Evolutionary conservation across 2,329 filamentous ascomycete species (phyloP), one percentile per base, ranked within the genome.

Genomic region (Aspergillus nomiae): DNA sequence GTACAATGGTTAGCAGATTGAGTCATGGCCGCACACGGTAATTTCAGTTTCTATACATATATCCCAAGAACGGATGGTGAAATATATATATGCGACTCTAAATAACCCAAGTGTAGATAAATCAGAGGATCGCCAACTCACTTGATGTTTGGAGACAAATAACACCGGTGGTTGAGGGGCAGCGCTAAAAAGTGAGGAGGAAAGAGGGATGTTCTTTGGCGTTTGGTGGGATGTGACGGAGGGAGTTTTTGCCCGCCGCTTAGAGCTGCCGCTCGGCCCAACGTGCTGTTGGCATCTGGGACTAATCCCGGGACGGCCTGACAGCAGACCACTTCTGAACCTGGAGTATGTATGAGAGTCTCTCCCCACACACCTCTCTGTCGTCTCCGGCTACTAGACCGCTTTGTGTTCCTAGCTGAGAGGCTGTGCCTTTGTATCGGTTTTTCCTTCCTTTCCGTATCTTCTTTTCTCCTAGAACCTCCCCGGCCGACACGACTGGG

Each of bases 231-330:
- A 67, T 67, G 63, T 59, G 48, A 55, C 38, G 61, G 62, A 62
- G 65, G 62, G 63, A 64, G 65, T 54, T 67, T 69, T 67, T 65
- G 66, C 59, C 67, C 65, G 67, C 61, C 59, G 63, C 55, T 58
- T 57, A 58, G 43, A 51, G 56, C 51, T 46, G 61, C 63, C 60
- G 59, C 63, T 66, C 65, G 63, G 63, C 65, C 63, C 64, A 65
- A 65, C 63, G 58, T 24, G 41, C 34, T 55, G 51, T n/a, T 54
- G 51, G 51, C 51, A 30, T 45, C 34, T 41, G 38, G 8, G 38
- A 30, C 32, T 59, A 57, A 51, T 54, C 43, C 61, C 51, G 41
- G 28, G 51, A 55, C 51, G 32, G 51, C 51, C 51, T 51, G 53
- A 48, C 56, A 45, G 50, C 45, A 48, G 51, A 59, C 54, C 59